A percentile compares a stretch with the other conserved stretches of the same genome.
phyloP scores from a whole-genome alignment of 2,329 filamentous ascomycete species.

The Falciphora oryzae region DNA sequence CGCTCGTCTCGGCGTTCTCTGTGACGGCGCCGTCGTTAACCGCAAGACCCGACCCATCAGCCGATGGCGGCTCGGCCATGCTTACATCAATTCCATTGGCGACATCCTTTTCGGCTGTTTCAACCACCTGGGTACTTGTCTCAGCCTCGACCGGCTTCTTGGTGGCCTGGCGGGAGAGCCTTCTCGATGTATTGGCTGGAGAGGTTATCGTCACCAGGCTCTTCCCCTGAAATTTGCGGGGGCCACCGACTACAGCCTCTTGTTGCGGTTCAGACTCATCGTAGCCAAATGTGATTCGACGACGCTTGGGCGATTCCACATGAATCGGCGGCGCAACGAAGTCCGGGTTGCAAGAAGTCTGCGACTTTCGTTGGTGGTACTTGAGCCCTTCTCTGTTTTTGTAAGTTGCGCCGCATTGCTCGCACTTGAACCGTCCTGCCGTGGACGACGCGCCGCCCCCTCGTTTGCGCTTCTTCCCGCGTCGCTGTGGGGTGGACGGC shows the following conservation, averaged over 20 bases:
- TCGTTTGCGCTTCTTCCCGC: slow-evolving; percentile 14
- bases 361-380: slow-evolving; percentile 52
- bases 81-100: slow-evolving; percentile 5
- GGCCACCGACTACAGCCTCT: background rate
- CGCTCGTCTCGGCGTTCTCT: background rate
- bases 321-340: slow-evolving; percentile 26
- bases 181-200: background rate
- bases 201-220: background rate
- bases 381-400: slow-evolving; percentile 54
- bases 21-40: slow-evolving; percentile 6
- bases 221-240: background rate
- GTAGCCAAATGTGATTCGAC: background rate
- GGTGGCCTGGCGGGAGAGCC: background rate
- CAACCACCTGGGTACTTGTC: background rate
- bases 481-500: slow-evolving; percentile 15
- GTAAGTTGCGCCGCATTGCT: slow-evolving; percentile 48
- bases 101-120: background rate
- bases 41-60: slow-evolving; percentile 7
- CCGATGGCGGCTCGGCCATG: slow-evolving; percentile 7
- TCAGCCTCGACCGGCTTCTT: background rate
- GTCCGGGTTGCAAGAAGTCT: slow-evolving; percentile 46
- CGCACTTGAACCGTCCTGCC: slow-evolving; percentile 35
- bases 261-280: background rate
- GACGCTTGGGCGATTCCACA: background rate
- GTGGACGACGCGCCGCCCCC: background rate